These are phyloP conservation scores for Beauveria varroae DNA, from an alignment of 2,329 filamentous ascomycete genomes.

Conservation along the genomic window DNA sequence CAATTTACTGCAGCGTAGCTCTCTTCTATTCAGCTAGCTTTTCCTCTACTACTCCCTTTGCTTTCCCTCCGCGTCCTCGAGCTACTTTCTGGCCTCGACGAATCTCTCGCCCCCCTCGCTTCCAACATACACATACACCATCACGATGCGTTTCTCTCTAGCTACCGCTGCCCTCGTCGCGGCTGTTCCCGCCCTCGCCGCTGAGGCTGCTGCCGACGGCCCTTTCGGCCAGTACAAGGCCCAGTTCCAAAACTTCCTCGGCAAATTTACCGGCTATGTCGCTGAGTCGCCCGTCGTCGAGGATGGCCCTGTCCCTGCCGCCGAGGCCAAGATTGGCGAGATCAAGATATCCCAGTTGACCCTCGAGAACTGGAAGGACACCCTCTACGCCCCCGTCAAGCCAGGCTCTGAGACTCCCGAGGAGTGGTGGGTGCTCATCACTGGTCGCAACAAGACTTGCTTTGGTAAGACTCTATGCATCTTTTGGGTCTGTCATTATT, in stretches of 20 bases:
- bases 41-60: not conserved
- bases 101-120: not conserved
- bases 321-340: slow-evolving; percentile 31
- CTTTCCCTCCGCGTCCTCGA: not conserved
- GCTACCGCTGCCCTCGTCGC: slow-evolving; percentile 36
- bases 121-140: not conserved
- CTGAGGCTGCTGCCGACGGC: slow-evolving; percentile 40
- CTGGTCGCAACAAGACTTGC: slow-evolving; percentile 73
- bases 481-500: not conserved
- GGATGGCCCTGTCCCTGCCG: slow-evolving; percentile 33
- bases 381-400: slow-evolving; percentile 55
- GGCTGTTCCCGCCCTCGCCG: slow-evolving; percentile 46
- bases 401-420: slow-evolving; percentile 54
- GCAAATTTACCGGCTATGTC: slow-evolving; percentile 47
- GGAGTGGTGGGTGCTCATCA: slow-evolving; percentile 70
- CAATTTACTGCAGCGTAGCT: not conserved
- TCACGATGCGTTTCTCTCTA: slow-evolving; percentile 51
- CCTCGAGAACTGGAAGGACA: slow-evolving; percentile 63
- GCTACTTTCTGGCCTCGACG: not conserved
- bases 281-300: slow-evolving; percentile 35
- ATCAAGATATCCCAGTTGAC: slow-evolving; percentile 47
- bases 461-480: slow-evolving; percentile 39
- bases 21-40: not conserved
- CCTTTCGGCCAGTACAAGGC: slow-evolving; percentile 51
- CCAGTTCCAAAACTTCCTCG: slow-evolving; percentile 56